These are phyloP conservation scores for Sporothrix pallida DNA, from an alignment of 2,329 filamentous ascomycete species.

Conservation along the genomic window DNA sequence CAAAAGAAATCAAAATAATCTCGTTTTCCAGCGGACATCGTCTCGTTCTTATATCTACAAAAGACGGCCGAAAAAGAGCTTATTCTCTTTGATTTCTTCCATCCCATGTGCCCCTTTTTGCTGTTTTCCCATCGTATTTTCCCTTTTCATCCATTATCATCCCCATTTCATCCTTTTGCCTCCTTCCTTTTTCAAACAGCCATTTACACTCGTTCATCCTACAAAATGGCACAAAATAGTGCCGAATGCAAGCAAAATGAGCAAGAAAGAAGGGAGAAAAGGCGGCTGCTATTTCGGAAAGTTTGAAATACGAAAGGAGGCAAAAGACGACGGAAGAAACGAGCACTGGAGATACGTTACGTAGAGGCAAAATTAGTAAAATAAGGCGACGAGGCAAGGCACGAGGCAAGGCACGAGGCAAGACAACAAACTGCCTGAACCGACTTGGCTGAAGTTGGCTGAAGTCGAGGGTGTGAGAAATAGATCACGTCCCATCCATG, in stretches of 20 bases:
- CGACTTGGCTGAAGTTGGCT: slow-evolving; percentile 17
- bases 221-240: background rate
- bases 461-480: slow-evolving; percentile 19
- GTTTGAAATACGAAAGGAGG: slow-evolving; percentile 27
- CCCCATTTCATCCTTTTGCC: slow-evolving; percentile 12
- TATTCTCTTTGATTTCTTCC: slow-evolving; percentile 10
- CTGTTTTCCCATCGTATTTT: slow-evolving; percentile 10
- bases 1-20: background rate
- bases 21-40: background rate
- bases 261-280: slow-evolving; percentile 19
- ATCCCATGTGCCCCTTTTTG: slow-evolving; percentile 3
- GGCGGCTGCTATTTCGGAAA: slow-evolving; percentile 30
- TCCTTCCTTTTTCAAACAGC: slow-evolving; percentile 17
- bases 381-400: background rate
- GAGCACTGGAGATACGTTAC: background rate
- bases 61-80: background rate
- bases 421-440: background rate
- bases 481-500: slow-evolving; percentile 21
- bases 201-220: background rate
- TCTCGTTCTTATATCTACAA: slow-evolving; percentile 20
- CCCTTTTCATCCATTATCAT: slow-evolving; percentile 8
- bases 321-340: slow-evolving; percentile 20
- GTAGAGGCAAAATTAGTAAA: background rate
- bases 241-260: background rate
- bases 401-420: background rate